phyloP scores from a whole-genome alignment of 352 stramenopile genomes.

The Pythium dissotocum region DNA sequence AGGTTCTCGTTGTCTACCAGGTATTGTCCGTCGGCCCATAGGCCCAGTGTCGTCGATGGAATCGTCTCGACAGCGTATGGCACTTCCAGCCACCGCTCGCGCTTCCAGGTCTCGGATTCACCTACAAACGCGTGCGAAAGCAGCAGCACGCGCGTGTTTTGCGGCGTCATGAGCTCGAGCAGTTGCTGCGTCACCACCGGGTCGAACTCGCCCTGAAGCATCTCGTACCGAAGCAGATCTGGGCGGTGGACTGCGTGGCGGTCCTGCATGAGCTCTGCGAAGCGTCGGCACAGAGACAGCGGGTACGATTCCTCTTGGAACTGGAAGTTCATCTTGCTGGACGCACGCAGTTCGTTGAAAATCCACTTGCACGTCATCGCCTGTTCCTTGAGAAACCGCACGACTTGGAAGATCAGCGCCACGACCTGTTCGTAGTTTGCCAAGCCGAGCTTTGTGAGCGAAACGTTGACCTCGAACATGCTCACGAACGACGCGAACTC shows the following conservation, averaged over 20 bases:
- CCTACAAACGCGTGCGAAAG: slow-evolving; percentile 48
- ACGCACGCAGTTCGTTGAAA: slow-evolving; percentile 38
- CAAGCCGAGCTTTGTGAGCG: slow-evolving; percentile 34
- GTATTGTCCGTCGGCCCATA: slow-evolving; percentile 25
- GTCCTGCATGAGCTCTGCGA: slow-evolving; percentile 63
- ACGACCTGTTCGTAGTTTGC: slow-evolving; percentile 36
- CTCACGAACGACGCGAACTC: slow-evolving; percentile 43
- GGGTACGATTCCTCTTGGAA: slow-evolving; percentile 35
- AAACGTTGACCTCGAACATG: slow-evolving; percentile 44
- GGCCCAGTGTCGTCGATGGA: slow-evolving; percentile 17
- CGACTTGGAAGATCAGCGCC: slow-evolving; percentile 30
- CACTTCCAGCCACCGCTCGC: slow-evolving; percentile 63
- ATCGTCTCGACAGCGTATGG: slow-evolving; percentile 53
- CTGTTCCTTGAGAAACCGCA: slow-evolving; percentile 19
- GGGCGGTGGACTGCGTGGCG: slow-evolving; percentile 37
- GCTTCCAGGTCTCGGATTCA: slow-evolving; percentile 9
- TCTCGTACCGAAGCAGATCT: slow-evolving; percentile 62
- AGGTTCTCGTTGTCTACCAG: slow-evolving; percentile 12
- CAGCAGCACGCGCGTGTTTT: slow-evolving; percentile 63
- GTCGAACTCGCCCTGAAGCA: slow-evolving; percentile 55
- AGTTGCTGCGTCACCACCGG: slow-evolving; percentile 27
- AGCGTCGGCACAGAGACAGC: slow-evolving; percentile 38
- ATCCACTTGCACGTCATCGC: slow-evolving; percentile 29
- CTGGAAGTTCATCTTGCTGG: slow-evolving; percentile 35
- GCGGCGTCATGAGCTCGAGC: slow-evolving; percentile 42